Evolutionary conservation across 768 basidiomycete species (phyloP).

Genomic region (Kwoniella mangroviensis): DNA sequence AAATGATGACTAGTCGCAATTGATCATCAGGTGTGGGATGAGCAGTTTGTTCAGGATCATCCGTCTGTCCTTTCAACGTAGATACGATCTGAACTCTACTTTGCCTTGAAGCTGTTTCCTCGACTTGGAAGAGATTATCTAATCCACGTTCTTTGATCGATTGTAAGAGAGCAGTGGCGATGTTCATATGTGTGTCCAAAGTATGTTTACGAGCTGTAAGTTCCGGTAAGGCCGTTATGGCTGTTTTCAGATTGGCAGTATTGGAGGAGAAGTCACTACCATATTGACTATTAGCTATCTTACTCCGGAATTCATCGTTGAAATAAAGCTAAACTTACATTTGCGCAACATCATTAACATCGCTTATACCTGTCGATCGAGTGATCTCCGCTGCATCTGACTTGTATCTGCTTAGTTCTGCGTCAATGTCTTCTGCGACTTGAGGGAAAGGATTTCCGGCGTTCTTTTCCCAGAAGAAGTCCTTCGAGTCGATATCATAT

Average conservation of each 20-base stretch:
- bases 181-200: slow-evolving; percentile 98
- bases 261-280: slow-evolving; percentile 86
- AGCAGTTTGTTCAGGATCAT: slow-evolving; percentile 66
- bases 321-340: slow-evolving; percentile 65
- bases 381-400: slow-evolving; percentile 97
- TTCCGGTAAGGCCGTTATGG: slow-evolving; percentile 95
- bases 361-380: slow-evolving; percentile 90
- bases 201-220: slow-evolving; percentile 95
- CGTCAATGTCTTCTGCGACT: slow-evolving; percentile 95
- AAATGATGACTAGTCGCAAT: slow-evolving; percentile 90
- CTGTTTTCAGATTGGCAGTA: slow-evolving; percentile 91
- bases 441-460: slow-evolving; percentile 96
- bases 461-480: slow-evolving; percentile 99
- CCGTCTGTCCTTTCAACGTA: slow-evolving; percentile 68
- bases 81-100: slow-evolving; percentile 80
- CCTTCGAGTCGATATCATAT: slow-evolving; percentile 96
- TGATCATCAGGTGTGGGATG: slow-evolving; percentile 78
- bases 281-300: slow-evolving; percentile 2
- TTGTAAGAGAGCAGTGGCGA: slow-evolving; percentile 90
- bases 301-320: neutral
- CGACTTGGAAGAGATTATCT: slow-evolving; percentile 95
- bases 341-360: slow-evolving; percentile 92
- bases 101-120: slow-evolving; percentile 89
- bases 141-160: slow-evolving; percentile 93
- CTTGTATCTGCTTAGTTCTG: slow-evolving; percentile 82